Evolutionary conservation across 345 rosid genomes (phyloP), one percentile per base, ranked within the genome.

Genomic region (Boechera divaricarpa): DNA sequence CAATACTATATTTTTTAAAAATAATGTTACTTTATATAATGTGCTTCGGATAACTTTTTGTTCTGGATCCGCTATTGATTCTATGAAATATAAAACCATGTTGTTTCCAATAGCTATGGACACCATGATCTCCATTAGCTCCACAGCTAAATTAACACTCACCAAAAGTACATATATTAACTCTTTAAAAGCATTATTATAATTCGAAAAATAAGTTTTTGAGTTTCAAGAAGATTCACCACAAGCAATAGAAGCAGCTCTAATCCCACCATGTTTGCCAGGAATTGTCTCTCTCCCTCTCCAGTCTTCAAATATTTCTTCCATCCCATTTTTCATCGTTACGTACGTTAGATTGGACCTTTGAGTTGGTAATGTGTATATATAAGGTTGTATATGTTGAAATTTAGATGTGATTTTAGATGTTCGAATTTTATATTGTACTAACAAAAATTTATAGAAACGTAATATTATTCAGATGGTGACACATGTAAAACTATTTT

Each of bases 81-180:
- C 29, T 35, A 38, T 64, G 55, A 88, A 81, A 63, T 88, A 88
- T 12, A 80, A 9, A 16, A 90, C 82, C 41, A 86, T 79, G 66
- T 79, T 84, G 1, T 78, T 79, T 21, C 87, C 91, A 48, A 79
- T 74, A 4, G 84, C 16, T 44, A 88, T 39, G 70, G 83, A 86
- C 28, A 82, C 91, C 86, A 85, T 55, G 74, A 79, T 79, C 87
- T 90, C 92, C 7, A 90, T 4, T 6, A 75, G 81, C 74, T 78
- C 89, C 74, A 85, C 91, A 63, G 70, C 94, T 85, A 32, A 4
- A 64, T 69, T 31, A 49, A 10, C 32, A 16, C 4, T 28, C 45
- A 54, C 31, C 36, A 63, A 39, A 39, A 21, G n/a, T 11, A 74
- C 18, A 12, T 15, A 29, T 28, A 10, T 26, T 2, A 16, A 52